Conservation (phyloP, 78 protist species). For the Dictyostelium capitatum region DNA sequence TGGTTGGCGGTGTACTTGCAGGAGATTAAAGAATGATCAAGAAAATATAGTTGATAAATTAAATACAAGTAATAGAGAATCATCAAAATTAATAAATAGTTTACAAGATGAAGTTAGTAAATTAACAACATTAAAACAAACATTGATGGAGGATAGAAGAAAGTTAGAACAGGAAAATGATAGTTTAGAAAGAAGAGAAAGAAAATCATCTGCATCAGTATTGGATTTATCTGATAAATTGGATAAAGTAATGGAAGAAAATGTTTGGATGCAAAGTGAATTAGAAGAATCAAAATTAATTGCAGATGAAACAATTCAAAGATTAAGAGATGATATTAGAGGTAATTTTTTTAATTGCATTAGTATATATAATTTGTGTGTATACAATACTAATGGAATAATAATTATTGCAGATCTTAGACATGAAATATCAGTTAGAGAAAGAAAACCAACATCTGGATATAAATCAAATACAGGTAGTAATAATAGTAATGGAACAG, state of each 20-base stretch:
- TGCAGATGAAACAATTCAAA: slow-evolving; percentile 79
- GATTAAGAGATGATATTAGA: slow-evolving; percentile 80
- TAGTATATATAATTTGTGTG: background rate
- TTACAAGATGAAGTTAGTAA: slow-evolving; percentile 75
- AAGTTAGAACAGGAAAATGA: slow-evolving; percentile 81
- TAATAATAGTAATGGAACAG: background rate
- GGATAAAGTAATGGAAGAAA: slow-evolving; percentile 75
- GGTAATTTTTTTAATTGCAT: background rate
- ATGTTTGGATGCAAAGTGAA: slow-evolving; percentile 84
- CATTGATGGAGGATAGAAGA: slow-evolving; percentile 42
- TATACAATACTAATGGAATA: no score
- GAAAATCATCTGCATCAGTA: slow-evolving; percentile 72
- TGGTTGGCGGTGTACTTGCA: background rate
- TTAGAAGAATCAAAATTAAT: slow-evolving; percentile 74
- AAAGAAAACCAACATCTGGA: slow-evolving; percentile 35
- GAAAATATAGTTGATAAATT: slow-evolving; percentile 54
- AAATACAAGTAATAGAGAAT: slow-evolving; percentile 32
- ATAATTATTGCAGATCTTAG: slow-evolving; percentile 15
- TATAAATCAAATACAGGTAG: background rate
- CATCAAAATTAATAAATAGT: slow-evolving; percentile 47
- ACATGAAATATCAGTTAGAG: slow-evolving; percentile 63
- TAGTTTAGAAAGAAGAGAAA: slow-evolving; percentile 73
- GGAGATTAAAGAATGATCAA: slow-evolving; percentile 66
- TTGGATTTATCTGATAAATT: slow-evolving; percentile 63
- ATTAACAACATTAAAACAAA: slow-evolving; percentile 27